Evolutionary conservation across 345 rosid species (phyloP).

Genomic region (Angophora floribunda): DNA sequence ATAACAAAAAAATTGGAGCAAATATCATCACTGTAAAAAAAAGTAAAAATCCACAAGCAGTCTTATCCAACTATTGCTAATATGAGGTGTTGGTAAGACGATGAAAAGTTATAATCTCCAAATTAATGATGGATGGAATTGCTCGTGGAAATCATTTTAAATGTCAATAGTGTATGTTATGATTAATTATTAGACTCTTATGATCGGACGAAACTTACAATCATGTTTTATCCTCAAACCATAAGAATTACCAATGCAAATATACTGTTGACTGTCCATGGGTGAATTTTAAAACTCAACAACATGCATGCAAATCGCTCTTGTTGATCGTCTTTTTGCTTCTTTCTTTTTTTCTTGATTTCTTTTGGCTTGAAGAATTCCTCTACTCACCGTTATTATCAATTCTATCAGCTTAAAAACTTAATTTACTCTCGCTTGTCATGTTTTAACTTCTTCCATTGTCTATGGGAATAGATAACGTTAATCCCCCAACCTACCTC

Average conservation of each 20-base stretch:
- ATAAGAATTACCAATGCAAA: neutral
- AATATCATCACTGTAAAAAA: neutral
- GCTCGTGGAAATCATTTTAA: neutral
- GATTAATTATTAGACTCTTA: neutral
- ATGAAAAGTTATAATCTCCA: neutral
- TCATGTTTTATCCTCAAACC: neutral
- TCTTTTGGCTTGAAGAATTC: neutral
- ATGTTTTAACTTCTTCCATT: neutral
- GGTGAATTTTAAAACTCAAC: neutral
- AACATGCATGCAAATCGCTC: neutral
- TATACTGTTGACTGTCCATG: neutral
- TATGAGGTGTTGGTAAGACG: neutral
- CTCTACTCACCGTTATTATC: neutral
- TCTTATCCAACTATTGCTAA: neutral
- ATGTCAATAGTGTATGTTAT: accelerated
- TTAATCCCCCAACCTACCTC: neutral
- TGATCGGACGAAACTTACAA: neutral
- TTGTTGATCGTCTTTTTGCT: neutral
- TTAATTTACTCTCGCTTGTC: neutral
- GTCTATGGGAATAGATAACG: neutral
- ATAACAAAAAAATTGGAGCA: neutral
- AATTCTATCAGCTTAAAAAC: neutral
- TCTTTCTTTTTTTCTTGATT: neutral
- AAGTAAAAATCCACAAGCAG: neutral
- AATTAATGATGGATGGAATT: neutral